Percentiles rank a stretch among this genome's conserved stretches.
phyloP scores from a whole-genome alignment of 371 early-diverging fungal species.

The Sporodiniella umbellata region DNA sequence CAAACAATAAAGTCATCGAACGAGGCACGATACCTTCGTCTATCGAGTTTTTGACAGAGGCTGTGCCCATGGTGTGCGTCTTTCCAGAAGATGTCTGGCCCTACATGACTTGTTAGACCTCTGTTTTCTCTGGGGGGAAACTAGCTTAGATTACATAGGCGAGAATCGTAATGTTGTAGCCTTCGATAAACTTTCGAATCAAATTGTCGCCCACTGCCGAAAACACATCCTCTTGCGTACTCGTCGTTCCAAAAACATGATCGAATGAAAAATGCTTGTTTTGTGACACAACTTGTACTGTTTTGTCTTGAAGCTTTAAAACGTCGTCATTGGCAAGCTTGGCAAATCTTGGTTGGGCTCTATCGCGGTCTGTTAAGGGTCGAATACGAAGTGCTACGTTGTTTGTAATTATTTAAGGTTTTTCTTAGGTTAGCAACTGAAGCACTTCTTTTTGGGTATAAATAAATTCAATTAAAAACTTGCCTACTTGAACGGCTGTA shows the following conservation, averaged over 20 bases:
- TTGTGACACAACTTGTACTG: conserved; percentile 29
- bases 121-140: neutral
- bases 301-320: conserved; percentile 19
- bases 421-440: no score
- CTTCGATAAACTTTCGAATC: conserved; percentile 27
- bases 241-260: conserved; percentile 33
- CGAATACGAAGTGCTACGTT: conserved; percentile 25
- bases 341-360: conserved; percentile 32
- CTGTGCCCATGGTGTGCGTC: conserved; percentile 97
- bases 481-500: conserved; percentile 24
- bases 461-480: neutral
- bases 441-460: neutral
- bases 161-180: conserved; percentile 89
- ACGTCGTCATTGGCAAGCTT: conserved; percentile 31
- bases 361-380: conserved; percentile 27
- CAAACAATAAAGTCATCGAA: conserved; percentile 75
- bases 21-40: conserved; percentile 85
- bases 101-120: conserved; percentile 5
- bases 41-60: conserved; percentile 46
- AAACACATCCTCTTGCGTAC: conserved; percentile 26
- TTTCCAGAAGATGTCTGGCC: conserved; percentile 93
- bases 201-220: conserved; percentile 18
- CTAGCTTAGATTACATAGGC: conserved; percentile 73
- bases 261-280: conserved; percentile 31
- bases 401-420: neutral